These are phyloP conservation scores for Arctostaphylos glauca DNA, from an alignment of 148 eudicot species.

Conservation along the genomic window DNA sequence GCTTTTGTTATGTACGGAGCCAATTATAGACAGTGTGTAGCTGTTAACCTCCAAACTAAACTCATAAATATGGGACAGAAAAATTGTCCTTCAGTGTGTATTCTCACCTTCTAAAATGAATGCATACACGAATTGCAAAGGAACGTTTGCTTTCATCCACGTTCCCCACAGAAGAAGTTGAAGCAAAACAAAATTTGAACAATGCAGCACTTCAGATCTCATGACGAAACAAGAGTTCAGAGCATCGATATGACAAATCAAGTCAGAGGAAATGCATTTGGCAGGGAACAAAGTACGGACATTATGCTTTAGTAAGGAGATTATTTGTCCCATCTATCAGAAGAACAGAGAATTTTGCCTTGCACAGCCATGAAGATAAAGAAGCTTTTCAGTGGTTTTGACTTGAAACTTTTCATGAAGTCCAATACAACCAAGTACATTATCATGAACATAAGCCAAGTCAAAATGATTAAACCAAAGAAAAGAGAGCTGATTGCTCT, in stretches of 20 bases:
- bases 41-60: not conserved
- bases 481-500: not conserved
- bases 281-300: not conserved
- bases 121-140: not conserved
- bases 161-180: not conserved
- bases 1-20: not conserved
- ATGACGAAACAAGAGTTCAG: not conserved
- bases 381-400: not conserved
- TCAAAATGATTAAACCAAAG: not conserved
- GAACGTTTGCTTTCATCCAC: not conserved
- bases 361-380: not conserved
- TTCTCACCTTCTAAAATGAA: not conserved
- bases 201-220: not conserved
- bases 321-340: not conserved
- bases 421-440: conserved; percentile 3
- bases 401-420: not conserved
- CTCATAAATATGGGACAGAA: not conserved
- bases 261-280: not conserved
- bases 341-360: not conserved
- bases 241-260: not conserved
- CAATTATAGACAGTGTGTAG: not conserved
- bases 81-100: not conserved
- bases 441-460: not conserved
- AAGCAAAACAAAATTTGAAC: not conserved
- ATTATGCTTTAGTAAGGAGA: not conserved